A percentile compares a stretch with the other conserved stretches of the same genome.
Evolutionary conservation across 2,329 filamentous ascomycete species (phyloP).

Genomic region (Annulohypoxylon truncatum): DNA sequence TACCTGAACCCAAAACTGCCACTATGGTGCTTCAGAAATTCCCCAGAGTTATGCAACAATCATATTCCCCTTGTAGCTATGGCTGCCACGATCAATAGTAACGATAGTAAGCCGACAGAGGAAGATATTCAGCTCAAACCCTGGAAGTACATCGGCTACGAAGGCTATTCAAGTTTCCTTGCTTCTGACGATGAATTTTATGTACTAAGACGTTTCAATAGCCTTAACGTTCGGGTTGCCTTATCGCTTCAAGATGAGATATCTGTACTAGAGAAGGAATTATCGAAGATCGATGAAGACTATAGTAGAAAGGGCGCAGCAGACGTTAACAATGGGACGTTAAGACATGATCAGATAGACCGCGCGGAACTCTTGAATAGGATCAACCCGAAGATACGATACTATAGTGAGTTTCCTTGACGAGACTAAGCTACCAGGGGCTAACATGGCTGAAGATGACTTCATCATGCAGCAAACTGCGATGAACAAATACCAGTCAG

Average conservation of each 20-base stretch:
- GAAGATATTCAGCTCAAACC: neutral
- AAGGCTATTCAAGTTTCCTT: neutral
- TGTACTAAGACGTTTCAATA: neutral
- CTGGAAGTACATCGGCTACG: slow-evolving; percentile 11
- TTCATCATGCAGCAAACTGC: slow-evolving; percentile 45
- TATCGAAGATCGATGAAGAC: slow-evolving; percentile 44
- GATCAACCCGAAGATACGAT: slow-evolving; percentile 32
- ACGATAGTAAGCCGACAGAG: neutral
- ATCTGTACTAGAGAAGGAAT: slow-evolving; percentile 46
- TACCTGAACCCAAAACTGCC: neutral
- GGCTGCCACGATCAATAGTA: neutral
- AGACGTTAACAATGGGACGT: slow-evolving; percentile 46
- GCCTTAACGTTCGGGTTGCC: slow-evolving; percentile 48
- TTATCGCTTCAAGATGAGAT: slow-evolving; percentile 53
- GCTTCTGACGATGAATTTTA: neutral
- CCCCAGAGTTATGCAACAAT: neutral
- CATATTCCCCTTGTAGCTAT: neutral
- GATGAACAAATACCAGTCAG: slow-evolving; percentile 28
- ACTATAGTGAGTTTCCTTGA: neutral
- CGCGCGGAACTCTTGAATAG: slow-evolving; percentile 31
- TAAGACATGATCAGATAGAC: slow-evolving; percentile 43
- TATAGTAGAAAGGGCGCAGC: slow-evolving; percentile 35
- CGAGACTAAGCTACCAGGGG: neutral
- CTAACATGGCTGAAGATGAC: neutral
- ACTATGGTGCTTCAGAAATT: neutral